Percentiles rank a stretch among this genome's conserved stretches.
These are phyloP conservation scores for Aquanectria penicillioides DNA, from an alignment of 2,329 filamentous ascomycete species.

Conservation along the genomic window DNA sequence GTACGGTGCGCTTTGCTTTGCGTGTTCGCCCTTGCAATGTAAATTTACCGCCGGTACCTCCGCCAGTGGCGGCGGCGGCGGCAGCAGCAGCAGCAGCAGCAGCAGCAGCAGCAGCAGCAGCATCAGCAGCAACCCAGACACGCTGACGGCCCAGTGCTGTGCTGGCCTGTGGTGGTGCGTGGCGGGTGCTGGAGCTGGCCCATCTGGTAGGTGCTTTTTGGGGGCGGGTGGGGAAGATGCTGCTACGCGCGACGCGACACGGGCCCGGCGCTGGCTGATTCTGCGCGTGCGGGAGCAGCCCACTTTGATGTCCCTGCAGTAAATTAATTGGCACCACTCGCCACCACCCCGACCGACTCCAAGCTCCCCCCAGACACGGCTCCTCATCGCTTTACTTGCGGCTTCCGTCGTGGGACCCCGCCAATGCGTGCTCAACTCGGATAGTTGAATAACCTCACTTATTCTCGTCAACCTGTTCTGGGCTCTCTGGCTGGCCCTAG, in stretches of 20 bases:
- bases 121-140: no score
- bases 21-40: no score
- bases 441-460: constrained; percentile 11
- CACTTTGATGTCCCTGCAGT: background rate
- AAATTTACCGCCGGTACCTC: no score
- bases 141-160: no score
- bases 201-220: constrained; percentile 1
- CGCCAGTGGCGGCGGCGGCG: no score
- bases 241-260: constrained; percentile 42
- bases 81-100: no score
- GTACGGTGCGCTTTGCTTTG: constrained; percentile 8
- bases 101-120: no score
- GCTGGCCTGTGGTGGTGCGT: no score
- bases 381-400: background rate
- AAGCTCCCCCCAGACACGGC: background rate
- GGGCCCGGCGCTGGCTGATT: constrained; percentile 26
- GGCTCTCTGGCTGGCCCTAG: no score
- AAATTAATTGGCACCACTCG: constrained; percentile 2
- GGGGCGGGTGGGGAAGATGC: constrained; percentile 26
- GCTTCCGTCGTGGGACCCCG: constrained; percentile 10
- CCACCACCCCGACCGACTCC: background rate
- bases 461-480: background rate
- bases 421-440: constrained; percentile 16
- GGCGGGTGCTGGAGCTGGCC: background rate
- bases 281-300: background rate